These are phyloP conservation scores for Quercus lobata DNA, from an alignment of 331 rosid genomes.

Conservation along the genomic window DNA sequence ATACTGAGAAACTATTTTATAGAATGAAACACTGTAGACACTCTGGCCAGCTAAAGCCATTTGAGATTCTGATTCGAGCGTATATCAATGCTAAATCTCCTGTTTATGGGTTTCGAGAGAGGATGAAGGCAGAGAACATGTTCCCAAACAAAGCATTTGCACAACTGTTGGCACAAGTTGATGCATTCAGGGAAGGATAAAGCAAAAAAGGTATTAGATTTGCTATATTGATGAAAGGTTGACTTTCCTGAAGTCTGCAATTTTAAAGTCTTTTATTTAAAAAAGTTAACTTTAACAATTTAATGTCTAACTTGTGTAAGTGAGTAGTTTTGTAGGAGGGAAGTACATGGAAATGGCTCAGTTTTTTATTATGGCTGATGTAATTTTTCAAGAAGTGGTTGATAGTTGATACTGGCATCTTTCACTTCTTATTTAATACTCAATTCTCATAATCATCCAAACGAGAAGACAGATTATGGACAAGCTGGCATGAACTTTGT, in stretches of 20 bases:
- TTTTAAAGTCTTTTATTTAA: too few relatives aligned
- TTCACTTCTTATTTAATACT: background rate
- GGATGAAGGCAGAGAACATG: conserved; percentile 22
- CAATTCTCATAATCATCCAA: conserved; percentile 15
- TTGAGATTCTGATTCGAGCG: conserved; percentile 7
- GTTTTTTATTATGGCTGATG: background rate
- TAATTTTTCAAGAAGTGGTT: background rate
- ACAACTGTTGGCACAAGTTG: background rate
- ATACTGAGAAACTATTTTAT: conserved; percentile 15
- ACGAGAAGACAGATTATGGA: conserved; percentile 53
- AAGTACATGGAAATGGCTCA: background rate
- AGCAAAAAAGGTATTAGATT: background rate
- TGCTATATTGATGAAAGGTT: background rate
- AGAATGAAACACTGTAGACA: conserved; percentile 17
- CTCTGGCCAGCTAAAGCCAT: conserved; percentile 4
- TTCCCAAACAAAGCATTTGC: background rate
- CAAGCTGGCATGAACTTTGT: conserved; percentile 75
- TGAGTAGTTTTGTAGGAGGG: background rate
- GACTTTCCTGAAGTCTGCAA: background rate
- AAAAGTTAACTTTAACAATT: too few relatives aligned
- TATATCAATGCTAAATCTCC: conserved; percentile 19
- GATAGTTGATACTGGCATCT: background rate
- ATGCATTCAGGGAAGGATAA: background rate
- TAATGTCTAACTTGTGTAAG: background rate
- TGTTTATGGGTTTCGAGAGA: conserved; percentile 19